Conservation (phyloP, 164 flowering plant genomes). For the Houttuynia cordata region DNA sequence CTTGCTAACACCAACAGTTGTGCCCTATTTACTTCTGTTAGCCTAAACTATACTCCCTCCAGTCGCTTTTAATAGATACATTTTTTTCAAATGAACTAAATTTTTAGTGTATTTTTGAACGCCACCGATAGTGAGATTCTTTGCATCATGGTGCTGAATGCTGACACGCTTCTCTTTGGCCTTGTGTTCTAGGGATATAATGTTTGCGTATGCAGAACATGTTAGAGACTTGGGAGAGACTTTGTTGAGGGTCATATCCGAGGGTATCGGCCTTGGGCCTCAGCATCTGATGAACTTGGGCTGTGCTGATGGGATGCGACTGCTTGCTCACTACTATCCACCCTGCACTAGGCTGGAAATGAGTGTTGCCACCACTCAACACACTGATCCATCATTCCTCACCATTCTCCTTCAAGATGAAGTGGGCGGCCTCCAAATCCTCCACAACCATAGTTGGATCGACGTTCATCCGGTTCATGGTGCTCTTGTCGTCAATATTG, state of each 20-base stretch:
- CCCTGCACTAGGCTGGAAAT: constrained; percentile 15
- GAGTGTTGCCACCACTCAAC: constrained; percentile 11
- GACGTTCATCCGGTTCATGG: constrained; percentile 15
- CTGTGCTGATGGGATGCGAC: background rate
- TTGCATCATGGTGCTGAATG: too few species aligned
- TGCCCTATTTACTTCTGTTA: too few species aligned
- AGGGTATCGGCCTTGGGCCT: constrained; percentile 8
- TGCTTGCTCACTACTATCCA: constrained; percentile 14
- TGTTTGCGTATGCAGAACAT: constrained; percentile 5
- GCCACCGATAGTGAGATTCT: too few species aligned
- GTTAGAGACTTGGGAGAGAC: constrained; percentile 1
- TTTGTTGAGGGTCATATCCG: constrained; percentile 7
- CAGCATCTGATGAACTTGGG: constrained; percentile 3
- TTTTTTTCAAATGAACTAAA: too few species aligned
- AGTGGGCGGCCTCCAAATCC: constrained; percentile 18
- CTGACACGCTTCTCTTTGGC: background rate
- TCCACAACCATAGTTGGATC: constrained; percentile 13
- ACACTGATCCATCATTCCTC: constrained; percentile 12
- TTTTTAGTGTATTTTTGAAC: too few species aligned
- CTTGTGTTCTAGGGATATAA: background rate
- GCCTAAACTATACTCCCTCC: too few species aligned
- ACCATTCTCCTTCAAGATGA: constrained; percentile 17
- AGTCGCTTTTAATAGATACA: too few species aligned
- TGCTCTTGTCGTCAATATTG: constrained; percentile 13
- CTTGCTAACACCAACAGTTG: too few species aligned